These are phyloP conservation scores for Raddia distichophylla DNA, from an alignment of 176 grass and related monocot species.

Conservation along the genomic window DNA sequence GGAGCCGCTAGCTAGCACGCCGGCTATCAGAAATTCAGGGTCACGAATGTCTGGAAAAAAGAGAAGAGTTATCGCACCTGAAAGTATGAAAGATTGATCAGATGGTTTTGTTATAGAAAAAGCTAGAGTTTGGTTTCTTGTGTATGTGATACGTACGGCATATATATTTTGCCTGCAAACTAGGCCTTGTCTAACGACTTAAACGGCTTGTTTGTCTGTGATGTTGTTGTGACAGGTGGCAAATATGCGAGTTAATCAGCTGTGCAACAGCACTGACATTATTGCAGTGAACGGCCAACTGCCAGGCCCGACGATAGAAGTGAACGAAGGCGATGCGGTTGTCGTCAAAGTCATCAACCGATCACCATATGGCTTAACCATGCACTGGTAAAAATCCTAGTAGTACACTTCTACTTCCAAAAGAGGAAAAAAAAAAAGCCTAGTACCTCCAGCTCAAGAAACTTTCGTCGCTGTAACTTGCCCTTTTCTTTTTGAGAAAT, in stretches of 20 bases:
- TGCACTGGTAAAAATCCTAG: constrained; percentile 53
- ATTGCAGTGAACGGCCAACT: constrained; percentile 60
- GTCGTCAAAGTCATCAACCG: constrained; percentile 47
- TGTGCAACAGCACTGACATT: constrained; percentile 53
- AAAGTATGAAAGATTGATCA: background rate
- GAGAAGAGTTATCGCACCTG: background rate
- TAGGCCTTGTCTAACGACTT: background rate
- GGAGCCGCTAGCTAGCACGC: background rate
- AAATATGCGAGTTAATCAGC: constrained; percentile 46
- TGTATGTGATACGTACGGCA: background rate
- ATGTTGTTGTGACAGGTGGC: constrained; percentile 41
- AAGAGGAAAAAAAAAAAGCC: too few relatives aligned
- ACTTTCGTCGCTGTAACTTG: background rate
- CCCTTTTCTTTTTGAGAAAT: background rate
- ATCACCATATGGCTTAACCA: constrained; percentile 53
- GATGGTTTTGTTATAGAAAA: background rate
- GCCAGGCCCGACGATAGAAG: constrained; percentile 56
- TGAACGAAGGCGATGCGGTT: constrained; percentile 49
- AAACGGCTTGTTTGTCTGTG: constrained; percentile 8
- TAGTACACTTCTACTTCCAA: background rate
- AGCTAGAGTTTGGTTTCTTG: background rate
- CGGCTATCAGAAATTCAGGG: constrained; percentile 1
- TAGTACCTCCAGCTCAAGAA: background rate
- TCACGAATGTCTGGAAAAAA: background rate
- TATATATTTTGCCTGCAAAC: background rate